phyloP scores from a whole-genome alignment of 495 filamentous ascomycete genomes.

The Physcia stellaris region DNA sequence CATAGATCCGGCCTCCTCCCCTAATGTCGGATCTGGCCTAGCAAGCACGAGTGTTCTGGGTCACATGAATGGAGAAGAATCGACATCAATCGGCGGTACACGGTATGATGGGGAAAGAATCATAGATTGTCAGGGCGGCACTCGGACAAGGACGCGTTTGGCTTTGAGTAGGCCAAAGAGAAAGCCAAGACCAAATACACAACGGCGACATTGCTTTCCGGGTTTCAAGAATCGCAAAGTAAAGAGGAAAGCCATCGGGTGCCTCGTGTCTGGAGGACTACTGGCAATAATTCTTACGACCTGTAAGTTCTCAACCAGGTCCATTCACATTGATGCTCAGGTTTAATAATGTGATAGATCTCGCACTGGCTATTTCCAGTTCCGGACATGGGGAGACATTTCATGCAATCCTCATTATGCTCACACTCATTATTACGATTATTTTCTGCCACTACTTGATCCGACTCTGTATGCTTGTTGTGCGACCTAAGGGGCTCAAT shows the following conservation, averaged over 20 bases:
- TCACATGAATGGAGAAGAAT: too few species aligned
- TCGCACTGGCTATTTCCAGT: conserved; percentile 50
- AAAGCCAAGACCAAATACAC: background rate
- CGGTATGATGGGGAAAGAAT: too few species aligned
- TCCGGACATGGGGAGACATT: conserved; percentile 43
- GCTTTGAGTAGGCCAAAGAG: background rate
- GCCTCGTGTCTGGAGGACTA: conserved; percentile 41
- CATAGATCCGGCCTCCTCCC: conserved; percentile 15
- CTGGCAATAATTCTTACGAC: conserved; percentile 39
- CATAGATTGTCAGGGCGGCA: conserved; percentile 1
- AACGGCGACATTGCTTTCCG: background rate
- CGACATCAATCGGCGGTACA: too few species aligned
- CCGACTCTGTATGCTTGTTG: conserved; percentile 51
- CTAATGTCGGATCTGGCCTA: conserved; percentile 5
- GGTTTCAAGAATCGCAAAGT: conserved; percentile 26
- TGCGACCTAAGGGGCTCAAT: conserved; percentile 21
- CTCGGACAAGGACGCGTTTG: background rate
- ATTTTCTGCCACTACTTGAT: conserved; percentile 69
- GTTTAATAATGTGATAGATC: conserved; percentile 34
- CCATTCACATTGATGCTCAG: background rate
- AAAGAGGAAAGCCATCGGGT: conserved; percentile 41
- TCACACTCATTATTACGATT: conserved; percentile 58
- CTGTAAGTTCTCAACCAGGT: conserved; percentile 31
- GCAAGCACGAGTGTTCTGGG: conserved; percentile 11
- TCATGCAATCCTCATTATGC: conserved; percentile 61